These are phyloP conservation scores for Termitomyces sp. DNA, from an alignment of 768 basidiomycete species.

Conservation along the genomic window DNA sequence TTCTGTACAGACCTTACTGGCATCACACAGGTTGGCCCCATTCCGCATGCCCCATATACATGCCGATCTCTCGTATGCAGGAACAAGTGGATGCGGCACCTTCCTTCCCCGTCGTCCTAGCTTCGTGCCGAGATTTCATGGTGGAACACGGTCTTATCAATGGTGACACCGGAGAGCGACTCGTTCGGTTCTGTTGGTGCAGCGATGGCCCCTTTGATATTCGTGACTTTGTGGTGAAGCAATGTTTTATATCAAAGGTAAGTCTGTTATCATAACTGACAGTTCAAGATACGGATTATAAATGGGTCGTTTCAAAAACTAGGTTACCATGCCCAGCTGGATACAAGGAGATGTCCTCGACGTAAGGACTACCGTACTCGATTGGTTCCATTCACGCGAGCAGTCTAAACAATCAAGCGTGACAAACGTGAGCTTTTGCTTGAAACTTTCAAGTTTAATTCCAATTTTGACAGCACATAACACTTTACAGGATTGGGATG, in stretches of 20 bases:
- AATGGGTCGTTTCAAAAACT: conserved; percentile 3
- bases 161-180: conserved; percentile 44
- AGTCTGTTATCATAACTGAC: conserved; percentile 14
- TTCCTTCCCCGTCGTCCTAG: conserved; percentile 63
- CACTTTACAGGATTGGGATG: conserved; percentile 18
- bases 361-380: conserved; percentile 54
- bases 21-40: conserved; percentile 74
- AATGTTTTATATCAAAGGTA: conserved; percentile 83
- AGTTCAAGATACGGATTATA: too few species aligned
- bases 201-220: conserved; percentile 82
- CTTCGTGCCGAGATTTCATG: conserved; percentile 61
- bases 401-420: conserved; percentile 12
- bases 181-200: conserved; percentile 74
- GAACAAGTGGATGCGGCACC: conserved; percentile 78
- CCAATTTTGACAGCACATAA: not conserved
- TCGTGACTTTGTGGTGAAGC: conserved; percentile 83
- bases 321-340: conserved; percentile 72
- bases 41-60: not conserved
- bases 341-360: conserved; percentile 71
- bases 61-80: conserved; percentile 31
- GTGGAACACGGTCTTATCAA: conserved; percentile 67
- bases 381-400: conserved; percentile 32
- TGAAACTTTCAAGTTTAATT: conserved; percentile 2
- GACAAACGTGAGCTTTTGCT: conserved; percentile 13
- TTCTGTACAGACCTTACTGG: conserved; percentile 90